These are phyloP conservation scores for Hymenoscyphus salicellus DNA, from an alignment of 2,329 filamentous ascomycete genomes.

Conservation along the genomic window DNA sequence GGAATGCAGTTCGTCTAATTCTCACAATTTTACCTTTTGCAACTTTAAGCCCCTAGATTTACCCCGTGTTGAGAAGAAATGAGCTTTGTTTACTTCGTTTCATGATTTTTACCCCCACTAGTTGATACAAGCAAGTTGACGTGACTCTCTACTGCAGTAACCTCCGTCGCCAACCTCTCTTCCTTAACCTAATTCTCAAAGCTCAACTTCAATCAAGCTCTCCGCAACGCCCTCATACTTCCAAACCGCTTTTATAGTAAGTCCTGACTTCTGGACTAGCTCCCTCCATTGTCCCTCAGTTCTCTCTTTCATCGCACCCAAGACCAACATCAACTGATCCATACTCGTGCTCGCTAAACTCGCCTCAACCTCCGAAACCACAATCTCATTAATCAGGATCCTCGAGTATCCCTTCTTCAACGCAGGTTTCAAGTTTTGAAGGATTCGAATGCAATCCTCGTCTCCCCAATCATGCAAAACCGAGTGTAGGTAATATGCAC, in stretches of 20 bases:
- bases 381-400: slow-evolving; percentile 36
- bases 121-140: background rate
- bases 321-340: slow-evolving; percentile 39
- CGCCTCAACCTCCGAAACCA: slow-evolving; percentile 35
- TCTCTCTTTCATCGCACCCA: slow-evolving; percentile 20
- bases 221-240: slow-evolving; percentile 2
- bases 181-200: background rate
- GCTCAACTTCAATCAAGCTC: slow-evolving; percentile 13
- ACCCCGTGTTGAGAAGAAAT: too few species aligned
- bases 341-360: slow-evolving; percentile 35
- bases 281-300: slow-evolving; percentile 13
- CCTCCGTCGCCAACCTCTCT: background rate
- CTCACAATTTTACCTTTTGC: too few species aligned
- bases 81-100: too few species aligned
- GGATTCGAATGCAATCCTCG: slow-evolving; percentile 8
- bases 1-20: too few species aligned
- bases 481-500: slow-evolving; percentile 32
- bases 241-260: slow-evolving; percentile 10
- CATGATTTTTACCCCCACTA: too few species aligned
- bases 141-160: background rate
- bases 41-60: too few species aligned
- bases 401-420: slow-evolving; percentile 31
- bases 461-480: slow-evolving; percentile 37
- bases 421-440: slow-evolving; percentile 23
- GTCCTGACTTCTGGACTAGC: slow-evolving; percentile 10